Conservation (phyloP, 2,329 filamentous ascomycete genomes). For the Sordariomycetes sp. region DNA sequence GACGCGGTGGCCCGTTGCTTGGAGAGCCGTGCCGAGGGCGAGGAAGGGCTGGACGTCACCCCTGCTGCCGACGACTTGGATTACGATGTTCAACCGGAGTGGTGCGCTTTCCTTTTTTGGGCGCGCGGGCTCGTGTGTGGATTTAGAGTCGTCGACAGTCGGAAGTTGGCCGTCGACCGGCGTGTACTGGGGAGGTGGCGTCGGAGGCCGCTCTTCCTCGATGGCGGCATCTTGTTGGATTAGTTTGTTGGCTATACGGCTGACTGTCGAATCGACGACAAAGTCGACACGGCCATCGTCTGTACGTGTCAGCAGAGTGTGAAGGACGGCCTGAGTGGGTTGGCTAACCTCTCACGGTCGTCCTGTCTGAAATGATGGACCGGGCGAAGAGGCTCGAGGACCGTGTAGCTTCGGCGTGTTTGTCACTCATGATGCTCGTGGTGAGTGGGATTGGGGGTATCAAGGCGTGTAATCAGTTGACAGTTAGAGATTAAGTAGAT, state of each 20-base stretch:
- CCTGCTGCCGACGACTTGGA: slow-evolving; percentile 62
- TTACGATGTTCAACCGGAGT: slow-evolving; percentile 53
- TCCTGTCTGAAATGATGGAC: not conserved
- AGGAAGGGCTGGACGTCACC: slow-evolving; percentile 69
- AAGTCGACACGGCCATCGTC: slow-evolving; percentile 71
- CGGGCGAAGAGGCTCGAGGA: not conserved
- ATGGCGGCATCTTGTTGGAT: slow-evolving; percentile 17
- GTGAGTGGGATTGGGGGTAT: not conserved
- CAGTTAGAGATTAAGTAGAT: too few species aligned
- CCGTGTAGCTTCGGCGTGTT: not conserved
- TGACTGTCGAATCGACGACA: slow-evolving; percentile 59
- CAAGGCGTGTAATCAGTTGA: too few species aligned
- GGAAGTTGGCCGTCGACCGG: slow-evolving; percentile 34
- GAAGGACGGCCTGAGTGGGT: not conserved
- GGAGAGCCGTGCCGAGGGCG: slow-evolving; percentile 51
- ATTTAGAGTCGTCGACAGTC: slow-evolving; percentile 25
- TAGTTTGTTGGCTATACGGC: slow-evolving; percentile 20
- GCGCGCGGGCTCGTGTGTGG: slow-evolving; percentile 51
- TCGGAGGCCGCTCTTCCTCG: slow-evolving; percentile 43
- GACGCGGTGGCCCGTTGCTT: slow-evolving; percentile 54
- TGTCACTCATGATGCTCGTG: not conserved
- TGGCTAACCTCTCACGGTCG: not conserved
- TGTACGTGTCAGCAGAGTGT: slow-evolving; percentile 11
- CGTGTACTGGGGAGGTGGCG: slow-evolving; percentile 27
- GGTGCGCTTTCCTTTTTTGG: slow-evolving; percentile 41